phyloP scores from a whole-genome alignment of 2,329 filamentous ascomycete species.

The Trichophaea hybrida region DNA sequence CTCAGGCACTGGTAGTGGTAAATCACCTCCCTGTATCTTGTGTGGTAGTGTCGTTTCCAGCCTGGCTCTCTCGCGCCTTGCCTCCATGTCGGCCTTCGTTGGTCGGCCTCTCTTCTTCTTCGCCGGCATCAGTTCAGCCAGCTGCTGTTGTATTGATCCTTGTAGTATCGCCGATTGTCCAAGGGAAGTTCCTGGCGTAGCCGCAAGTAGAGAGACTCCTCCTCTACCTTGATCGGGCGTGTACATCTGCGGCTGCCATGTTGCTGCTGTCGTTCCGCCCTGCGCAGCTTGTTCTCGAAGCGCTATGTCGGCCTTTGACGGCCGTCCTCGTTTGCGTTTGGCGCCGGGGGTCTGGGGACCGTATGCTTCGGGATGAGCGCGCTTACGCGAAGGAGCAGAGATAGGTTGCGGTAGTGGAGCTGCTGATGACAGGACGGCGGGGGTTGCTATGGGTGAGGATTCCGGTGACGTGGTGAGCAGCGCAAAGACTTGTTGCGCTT shows the following conservation, averaged over 20 bases:
- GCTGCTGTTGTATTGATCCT: not conserved
- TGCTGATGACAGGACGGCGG: not conserved
- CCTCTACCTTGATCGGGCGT: not conserved
- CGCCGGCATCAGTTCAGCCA: not conserved
- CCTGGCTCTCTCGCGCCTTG: constrained; percentile 12
- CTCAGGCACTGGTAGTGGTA: not conserved
- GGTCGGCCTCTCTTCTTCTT: constrained; percentile 22
- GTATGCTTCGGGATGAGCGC: not conserved
- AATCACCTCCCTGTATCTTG: not conserved
- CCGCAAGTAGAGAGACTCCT: not conserved
- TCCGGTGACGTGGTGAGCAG: constrained; percentile 15
- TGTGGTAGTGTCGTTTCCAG: constrained; percentile 13
- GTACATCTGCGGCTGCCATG: constrained; percentile 6
- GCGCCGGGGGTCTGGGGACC: constrained; percentile 2
- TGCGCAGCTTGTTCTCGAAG: constrained; percentile 17
- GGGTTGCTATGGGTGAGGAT: constrained; percentile 1
- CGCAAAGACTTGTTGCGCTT: constrained; percentile 19
- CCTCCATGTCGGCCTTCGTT: constrained; percentile 21
- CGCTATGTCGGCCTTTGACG: constrained; percentile 21
- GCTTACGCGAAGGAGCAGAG: constrained; percentile 1
- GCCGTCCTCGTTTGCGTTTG: constrained; percentile 22
- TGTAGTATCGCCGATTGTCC: not conserved
- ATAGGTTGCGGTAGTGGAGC: not conserved
- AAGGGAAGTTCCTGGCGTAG: not conserved
- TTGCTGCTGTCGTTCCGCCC: not conserved